phyloP scores from a whole-genome alignment of 306 rosid genomes.

The Rubus parviflorus region DNA sequence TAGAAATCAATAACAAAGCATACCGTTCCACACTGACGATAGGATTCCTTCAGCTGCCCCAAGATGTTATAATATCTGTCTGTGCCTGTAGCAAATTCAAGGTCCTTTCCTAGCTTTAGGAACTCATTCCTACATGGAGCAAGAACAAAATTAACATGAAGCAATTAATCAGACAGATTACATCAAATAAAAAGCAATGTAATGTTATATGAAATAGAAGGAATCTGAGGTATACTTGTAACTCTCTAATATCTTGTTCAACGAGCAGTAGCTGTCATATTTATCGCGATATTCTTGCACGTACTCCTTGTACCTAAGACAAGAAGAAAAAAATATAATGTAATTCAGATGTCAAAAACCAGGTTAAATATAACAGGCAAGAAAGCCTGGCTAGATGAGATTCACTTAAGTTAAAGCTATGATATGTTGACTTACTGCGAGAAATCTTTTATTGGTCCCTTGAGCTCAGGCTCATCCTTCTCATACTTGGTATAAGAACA shows the following conservation, averaged over 20 bases:
- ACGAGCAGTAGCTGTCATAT: conserved; percentile 75
- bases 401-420: conserved; percentile 16
- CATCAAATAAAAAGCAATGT: conserved; percentile 10
- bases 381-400: conserved; percentile 11
- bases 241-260: conserved; percentile 80
- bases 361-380: conserved; percentile 19
- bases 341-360: conserved; percentile 34
- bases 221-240: conserved; percentile 52
- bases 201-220: background rate
- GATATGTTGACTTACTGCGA: conserved; percentile 68
- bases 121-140: conserved; percentile 60
- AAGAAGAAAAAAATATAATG: conserved; percentile 4
- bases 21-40: conserved; percentile 66
- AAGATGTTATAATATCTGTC: conserved; percentile 52
- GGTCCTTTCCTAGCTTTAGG: conserved; percentile 63
- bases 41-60: conserved; percentile 71
- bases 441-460: conserved; percentile 70
- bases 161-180: conserved; percentile 18
- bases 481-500: conserved; percentile 92
- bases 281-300: conserved; percentile 85
- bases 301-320: conserved; percentile 73
- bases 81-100: conserved; percentile 54
- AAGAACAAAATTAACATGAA: conserved; percentile 12
- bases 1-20: conserved; percentile 22
- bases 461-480: conserved; percentile 84